Base-by-base conservation (phyloP, 805 yeast species). In the Yamadazyma tumulicola region DNA sequence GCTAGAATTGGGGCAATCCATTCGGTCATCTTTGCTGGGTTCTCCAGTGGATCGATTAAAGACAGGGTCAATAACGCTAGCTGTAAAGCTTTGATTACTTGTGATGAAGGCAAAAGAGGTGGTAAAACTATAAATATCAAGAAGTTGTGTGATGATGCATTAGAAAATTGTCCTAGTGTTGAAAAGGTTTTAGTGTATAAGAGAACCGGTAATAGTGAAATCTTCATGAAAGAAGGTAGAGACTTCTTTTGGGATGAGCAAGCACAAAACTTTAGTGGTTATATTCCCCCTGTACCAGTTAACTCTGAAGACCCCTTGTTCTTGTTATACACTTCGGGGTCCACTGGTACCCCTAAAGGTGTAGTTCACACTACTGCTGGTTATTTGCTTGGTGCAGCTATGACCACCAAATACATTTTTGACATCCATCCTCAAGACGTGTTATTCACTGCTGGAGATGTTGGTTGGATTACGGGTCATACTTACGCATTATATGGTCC, bases 401-500 rank as follows among this genome's bases (percentile, higher is more conserved):
- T 84, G 53, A 77, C 91, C 31, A 79, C 87, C 50, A 79, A 79
- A 52, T 85, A 85, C 52, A 74, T 77, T 29, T 85, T 85, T 59
- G 94, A 85, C 59, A 69, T 82, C 26, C 88, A 84, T 51, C 72
- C 74, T 26, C 79, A 81, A 39, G 95, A 85, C 55, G 67, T 77
- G 10, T 69, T 85, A 38, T 85, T 85, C 71, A 84, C 93, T 12
- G 93, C 94, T 19, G 95, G 93, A 55, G 95, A 85, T 63, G 82
- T 85, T 35, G 95, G 95, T 52, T 85, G 95, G 95, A 82, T 85
- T 52, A 85, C 94, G 5, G 95, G 95, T 39, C 95, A 85, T 63
- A 74, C 93, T 8, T 85, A 85, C 51, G 88, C 79, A 13, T 75
- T 84, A 31, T 85, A 85, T 56, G 95, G 94, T 37, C 94, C 95